Evolutionary conservation across 495 filamentous ascomycete species (phyloP).

Genomic region (Acidiella bohemica): DNA sequence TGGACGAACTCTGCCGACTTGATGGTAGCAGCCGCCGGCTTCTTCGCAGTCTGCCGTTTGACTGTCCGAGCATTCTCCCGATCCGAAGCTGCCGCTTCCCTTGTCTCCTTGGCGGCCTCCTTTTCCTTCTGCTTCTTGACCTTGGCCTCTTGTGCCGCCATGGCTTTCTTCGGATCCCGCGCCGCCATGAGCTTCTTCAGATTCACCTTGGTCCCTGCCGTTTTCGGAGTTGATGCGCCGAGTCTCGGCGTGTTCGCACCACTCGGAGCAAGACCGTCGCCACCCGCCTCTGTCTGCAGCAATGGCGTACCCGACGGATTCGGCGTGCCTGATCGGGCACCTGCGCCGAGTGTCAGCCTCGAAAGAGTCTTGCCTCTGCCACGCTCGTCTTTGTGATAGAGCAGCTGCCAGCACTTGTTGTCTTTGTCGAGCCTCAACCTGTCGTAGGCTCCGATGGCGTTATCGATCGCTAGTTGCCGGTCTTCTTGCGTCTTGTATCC

Average conservation of each 20-base stretch:
- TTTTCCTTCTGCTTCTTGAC: constrained; percentile 24
- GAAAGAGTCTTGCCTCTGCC: constrained; percentile 72
- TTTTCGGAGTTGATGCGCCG: constrained; percentile 35
- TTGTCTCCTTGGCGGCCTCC: constrained; percentile 18
- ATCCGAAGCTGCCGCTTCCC: constrained; percentile 21
- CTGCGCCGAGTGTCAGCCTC: constrained; percentile 44
- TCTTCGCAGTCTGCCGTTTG: constrained; percentile 16
- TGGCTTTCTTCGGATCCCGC: constrained; percentile 41
- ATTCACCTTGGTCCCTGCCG: constrained; percentile 28
- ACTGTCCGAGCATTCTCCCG: constrained; percentile 16
- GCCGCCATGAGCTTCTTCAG: constrained; percentile 46
- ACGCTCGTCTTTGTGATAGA: constrained; percentile 60
- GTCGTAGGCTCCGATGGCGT: constrained; percentile 71
- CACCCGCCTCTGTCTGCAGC: constrained; percentile 32
- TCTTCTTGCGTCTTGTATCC: constrained; percentile 52
- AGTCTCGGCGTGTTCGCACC: constrained; percentile 22
- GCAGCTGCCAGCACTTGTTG: constrained; percentile 66
- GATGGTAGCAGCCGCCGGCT: constrained; percentile 31
- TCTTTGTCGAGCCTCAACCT: constrained; percentile 55
- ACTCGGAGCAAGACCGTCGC: constrained; percentile 26
- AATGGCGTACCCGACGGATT: constrained; percentile 35
- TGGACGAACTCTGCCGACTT: constrained; percentile 65
- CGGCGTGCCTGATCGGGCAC: constrained; percentile 29
- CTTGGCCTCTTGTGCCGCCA: constrained; percentile 20
- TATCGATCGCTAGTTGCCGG: constrained; percentile 66